These are phyloP conservation scores for Trypanosoma congolense DNA, from an alignment of 208 protist genomes.

Conservation along the genomic window DNA sequence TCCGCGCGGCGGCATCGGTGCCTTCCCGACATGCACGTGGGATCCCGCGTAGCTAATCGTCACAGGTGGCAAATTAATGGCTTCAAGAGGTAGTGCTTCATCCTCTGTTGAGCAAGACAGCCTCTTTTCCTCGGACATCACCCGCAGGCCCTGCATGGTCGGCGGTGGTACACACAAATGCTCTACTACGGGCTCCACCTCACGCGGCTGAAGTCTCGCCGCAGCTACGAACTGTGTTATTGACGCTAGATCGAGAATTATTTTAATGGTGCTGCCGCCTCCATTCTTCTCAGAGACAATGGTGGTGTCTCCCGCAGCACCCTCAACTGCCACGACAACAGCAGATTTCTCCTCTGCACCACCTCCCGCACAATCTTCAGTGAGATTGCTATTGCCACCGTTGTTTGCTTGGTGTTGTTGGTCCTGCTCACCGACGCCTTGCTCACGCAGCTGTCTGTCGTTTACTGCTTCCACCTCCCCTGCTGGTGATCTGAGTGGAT, in stretches of 20 bases:
- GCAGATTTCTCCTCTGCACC: not conserved
- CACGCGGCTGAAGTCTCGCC: conserved; percentile 1
- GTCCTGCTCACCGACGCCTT: too few species aligned
- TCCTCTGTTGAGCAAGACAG: too few species aligned
- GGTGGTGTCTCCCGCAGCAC: conserved; percentile 2
- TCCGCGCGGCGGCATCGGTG: not conserved
- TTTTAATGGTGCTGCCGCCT: conserved; percentile 11
- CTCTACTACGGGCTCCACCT: conserved; percentile 2
- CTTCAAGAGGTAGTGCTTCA: too few species aligned
- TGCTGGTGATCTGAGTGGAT: conserved; percentile 16
- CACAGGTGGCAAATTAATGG: too few species aligned
- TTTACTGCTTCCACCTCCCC: not conserved
- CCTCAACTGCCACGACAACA: conserved; percentile 11
- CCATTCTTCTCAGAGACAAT: conserved; percentile 5
- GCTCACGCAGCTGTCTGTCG: too few species aligned
- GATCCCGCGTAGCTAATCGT: too few species aligned
- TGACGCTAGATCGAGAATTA: conserved; percentile 36
- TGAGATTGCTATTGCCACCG: not conserved
- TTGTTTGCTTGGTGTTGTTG: not conserved
- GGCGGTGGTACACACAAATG: too few species aligned
- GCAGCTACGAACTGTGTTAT: conserved; percentile 14
- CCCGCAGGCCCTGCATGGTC: too few species aligned
- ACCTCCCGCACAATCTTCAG: too few species aligned
- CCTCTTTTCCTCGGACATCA: too few species aligned
- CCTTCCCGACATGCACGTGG: too few species aligned